phyloP scores from a whole-genome alignment of 1,139 yeast species.

The Taphrina confusa region DNA sequence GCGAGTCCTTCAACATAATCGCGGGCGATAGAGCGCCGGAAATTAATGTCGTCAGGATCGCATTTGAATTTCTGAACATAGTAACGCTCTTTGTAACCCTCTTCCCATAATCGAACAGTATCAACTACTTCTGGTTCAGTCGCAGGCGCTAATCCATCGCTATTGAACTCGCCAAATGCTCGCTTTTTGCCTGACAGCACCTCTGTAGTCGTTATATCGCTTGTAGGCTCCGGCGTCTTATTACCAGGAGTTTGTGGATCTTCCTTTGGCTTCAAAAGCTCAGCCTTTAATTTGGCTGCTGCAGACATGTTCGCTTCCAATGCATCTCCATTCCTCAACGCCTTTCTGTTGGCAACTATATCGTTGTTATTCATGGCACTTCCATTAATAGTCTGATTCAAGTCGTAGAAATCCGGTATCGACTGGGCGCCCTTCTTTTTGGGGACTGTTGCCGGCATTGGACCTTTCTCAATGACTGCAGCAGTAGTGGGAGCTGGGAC shows the following conservation, averaged over 20 bases:
- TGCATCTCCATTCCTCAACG: conserved; percentile 69
- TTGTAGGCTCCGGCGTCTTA: conserved; percentile 36
- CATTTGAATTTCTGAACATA: conserved; percentile 74
- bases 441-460: conserved; percentile 19
- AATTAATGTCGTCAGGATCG: conserved; percentile 59
- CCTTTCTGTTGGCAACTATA: conserved; percentile 59
- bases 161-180: conserved; percentile 25
- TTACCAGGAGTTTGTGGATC: conserved; percentile 49
- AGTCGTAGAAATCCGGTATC: conserved; percentile 38
- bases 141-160: conserved; percentile 23
- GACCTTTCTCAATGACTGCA: conserved; percentile 34
- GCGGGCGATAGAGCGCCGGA: conserved; percentile 63
- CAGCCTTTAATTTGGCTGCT: conserved; percentile 31
- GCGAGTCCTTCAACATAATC: conserved; percentile 91
- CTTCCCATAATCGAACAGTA: conserved; percentile 72
- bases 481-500: conserved; percentile 33
- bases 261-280: conserved; percentile 33
- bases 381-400: conserved; percentile 34
- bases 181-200: conserved; percentile 36
- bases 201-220: conserved; percentile 36
- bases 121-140: conserved; percentile 47
- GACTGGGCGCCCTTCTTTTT: conserved; percentile 35
- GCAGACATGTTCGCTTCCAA: conserved; percentile 33
- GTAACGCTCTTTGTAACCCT: conserved; percentile 83
- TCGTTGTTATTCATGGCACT: conserved; percentile 34